A percentile compares a stretch with the other conserved stretches of the same genome.
phyloP scores from a whole-genome alignment of 2,329 filamentous ascomycete species.

The Eutypa lata region DNA sequence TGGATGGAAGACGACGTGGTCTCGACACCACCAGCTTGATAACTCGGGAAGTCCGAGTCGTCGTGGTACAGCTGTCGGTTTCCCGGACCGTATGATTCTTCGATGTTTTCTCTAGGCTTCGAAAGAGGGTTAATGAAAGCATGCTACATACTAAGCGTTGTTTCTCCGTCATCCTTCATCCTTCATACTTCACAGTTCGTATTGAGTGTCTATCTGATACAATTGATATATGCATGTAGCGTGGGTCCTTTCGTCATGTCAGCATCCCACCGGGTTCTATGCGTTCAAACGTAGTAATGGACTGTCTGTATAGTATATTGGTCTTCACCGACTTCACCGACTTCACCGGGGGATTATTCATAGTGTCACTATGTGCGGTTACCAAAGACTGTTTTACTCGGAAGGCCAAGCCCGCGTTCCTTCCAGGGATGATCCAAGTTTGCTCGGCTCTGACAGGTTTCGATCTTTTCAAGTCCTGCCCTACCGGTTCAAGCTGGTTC shows the following conservation, averaged over 20 bases:
- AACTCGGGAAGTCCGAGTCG: background rate
- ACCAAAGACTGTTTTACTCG: background rate
- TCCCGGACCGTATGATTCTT: background rate
- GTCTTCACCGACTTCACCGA: background rate
- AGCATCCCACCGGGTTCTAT: background rate
- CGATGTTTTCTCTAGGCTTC: too few species aligned
- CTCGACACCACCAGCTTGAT: background rate
- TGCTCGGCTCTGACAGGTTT: background rate
- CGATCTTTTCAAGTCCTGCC: background rate
- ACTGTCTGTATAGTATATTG: too few species aligned
- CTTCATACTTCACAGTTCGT: too few species aligned
- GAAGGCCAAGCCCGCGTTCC: background rate
- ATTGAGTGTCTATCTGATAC: too few species aligned
- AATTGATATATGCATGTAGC: background rate
- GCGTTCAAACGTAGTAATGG: background rate
- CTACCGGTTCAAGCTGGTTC: background rate
- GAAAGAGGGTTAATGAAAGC: too few species aligned
- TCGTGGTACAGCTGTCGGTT: background rate
- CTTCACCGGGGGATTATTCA: background rate
- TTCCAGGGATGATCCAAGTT: slow-evolving; percentile 1
- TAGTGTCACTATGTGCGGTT: background rate
- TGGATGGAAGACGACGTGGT: background rate
- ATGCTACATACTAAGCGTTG: too few species aligned
- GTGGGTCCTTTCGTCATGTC: background rate
- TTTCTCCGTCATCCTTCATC: too few species aligned